phyloP scores from a whole-genome alignment of 2,329 filamentous ascomycete genomes.

The Zalaria obscura region DNA sequence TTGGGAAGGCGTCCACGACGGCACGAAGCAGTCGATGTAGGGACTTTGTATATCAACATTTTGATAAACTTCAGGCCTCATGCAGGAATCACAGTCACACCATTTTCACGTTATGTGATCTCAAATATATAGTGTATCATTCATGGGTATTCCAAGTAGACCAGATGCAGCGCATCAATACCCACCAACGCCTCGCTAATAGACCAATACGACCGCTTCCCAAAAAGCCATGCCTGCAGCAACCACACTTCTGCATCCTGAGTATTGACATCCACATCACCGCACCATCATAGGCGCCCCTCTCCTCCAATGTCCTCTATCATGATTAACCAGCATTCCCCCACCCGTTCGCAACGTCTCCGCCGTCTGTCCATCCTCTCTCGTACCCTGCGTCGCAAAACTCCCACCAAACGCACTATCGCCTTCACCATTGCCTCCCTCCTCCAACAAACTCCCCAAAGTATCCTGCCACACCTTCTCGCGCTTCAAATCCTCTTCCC shows the following conservation, averaged over 20 bases:
- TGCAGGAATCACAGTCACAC: too few relatives aligned
- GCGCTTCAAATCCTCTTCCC: conserved; percentile 16
- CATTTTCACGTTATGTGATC: too few relatives aligned
- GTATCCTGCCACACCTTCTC: conserved; percentile 42
- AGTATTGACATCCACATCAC: neutral
- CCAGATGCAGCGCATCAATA: neutral
- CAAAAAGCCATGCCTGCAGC: neutral
- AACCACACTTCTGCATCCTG: neutral
- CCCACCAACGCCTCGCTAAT: neutral
- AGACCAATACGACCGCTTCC: neutral
- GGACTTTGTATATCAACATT: too few relatives aligned
- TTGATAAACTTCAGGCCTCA: too few relatives aligned
- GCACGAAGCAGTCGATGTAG: neutral
- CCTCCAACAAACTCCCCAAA: conserved; percentile 33
- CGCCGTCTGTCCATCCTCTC: conserved; percentile 12
- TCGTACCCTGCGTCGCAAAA: conserved; percentile 11
- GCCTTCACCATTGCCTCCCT: conserved; percentile 12
- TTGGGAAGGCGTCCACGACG: conserved; percentile 35
- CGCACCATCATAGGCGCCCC: conserved; percentile 11
- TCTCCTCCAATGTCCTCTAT: conserved; percentile 43
- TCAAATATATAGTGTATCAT: too few relatives aligned
- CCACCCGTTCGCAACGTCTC: conserved; percentile 18
- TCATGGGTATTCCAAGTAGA: too few relatives aligned
- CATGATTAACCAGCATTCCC: conserved; percentile 42
- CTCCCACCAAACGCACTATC: conserved; percentile 14